Evolutionary conservation across 495 filamentous ascomycete genomes (phyloP), one percentile per base, ranked within the genome.

Genomic region (Daldinia vernicosa): DNA sequence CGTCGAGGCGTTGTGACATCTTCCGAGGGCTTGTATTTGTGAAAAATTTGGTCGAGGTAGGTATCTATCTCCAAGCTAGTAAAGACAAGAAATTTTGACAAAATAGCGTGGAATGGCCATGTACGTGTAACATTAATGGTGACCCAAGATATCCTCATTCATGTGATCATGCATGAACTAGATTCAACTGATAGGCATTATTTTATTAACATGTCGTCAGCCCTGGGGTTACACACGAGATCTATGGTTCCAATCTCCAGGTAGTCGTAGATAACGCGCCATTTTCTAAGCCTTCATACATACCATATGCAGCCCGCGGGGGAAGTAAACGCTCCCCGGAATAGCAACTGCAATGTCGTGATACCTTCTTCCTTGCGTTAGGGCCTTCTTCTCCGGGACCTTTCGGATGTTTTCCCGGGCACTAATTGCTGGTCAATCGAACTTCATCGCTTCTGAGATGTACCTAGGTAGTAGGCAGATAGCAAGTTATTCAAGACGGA

Each of bases 81-180:
- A 2, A 47, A 9, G 3, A 19, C 43, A 47, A 47, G 19, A 11
- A 47, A 47, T 12, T 0, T 47, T 24, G 19, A 24, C 11, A 24
- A 5, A 24, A 47, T 47, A 5, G 17, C 4, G 8, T 24, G 19
- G 8, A 24, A 24, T 47, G 9, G 14, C 19, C 24, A 3, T 35
- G 33, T 12, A 14, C 12, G 33, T 14, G 24, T 9, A 19, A 15
- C 27, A 24, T 7, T 28, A 57, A 43, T 55, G 12, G 24, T 35
- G 60, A 45, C 30, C 50, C 64, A 56, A 56, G 64, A 35, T 60
- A 65, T 26, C 12, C 17, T 30, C 3, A 3, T 33, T 19, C 6
- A 33, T 40, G 35, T 59, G 28, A 40, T 40, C 55, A 56, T 69
- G 52, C 66, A 69, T 62, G 59, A 52, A 63, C 53, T 43, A 52